Conservation (phyloP, 371 early-diverging fungal species). For the Syncephalis plumigaleata region DNA sequence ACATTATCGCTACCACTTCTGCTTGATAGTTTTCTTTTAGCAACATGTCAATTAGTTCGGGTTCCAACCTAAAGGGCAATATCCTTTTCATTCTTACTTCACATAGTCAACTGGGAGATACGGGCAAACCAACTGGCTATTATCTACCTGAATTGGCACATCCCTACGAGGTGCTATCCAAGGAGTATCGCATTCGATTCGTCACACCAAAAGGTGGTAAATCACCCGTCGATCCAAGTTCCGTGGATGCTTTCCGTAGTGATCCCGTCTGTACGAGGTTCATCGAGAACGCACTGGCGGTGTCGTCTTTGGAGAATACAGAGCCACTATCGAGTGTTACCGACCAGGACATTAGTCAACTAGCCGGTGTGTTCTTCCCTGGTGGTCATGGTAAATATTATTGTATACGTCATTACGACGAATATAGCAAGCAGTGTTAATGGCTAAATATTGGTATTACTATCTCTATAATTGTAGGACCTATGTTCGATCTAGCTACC, state of each 20-base stretch:
- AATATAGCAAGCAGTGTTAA: no score
- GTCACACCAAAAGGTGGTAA: slow-evolving; percentile 25
- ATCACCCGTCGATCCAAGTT: slow-evolving; percentile 20
- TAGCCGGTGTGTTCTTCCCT: slow-evolving; percentile 20
- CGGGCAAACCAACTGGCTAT: no score
- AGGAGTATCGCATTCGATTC: slow-evolving; percentile 2
- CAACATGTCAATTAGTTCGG: no score
- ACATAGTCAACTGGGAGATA: no score
- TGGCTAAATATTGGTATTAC: no score
- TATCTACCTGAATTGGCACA: no score
- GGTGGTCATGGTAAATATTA: slow-evolving; percentile 26
- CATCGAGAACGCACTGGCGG: slow-evolving; percentile 6
- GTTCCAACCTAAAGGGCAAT: no score
- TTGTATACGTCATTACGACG: no score
- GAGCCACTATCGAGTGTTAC: slow-evolving; percentile 11
- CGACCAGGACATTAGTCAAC: slow-evolving; percentile 14
- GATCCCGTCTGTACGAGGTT: not conserved
- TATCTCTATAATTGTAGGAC: slow-evolving; percentile 1
- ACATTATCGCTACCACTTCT: no score
- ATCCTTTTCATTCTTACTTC: no score
- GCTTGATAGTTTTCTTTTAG: no score
- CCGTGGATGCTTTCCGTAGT: slow-evolving; percentile 10
- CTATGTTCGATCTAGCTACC: slow-evolving; percentile 20
- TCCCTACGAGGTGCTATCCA: no score
- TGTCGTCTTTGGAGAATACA: slow-evolving; percentile 13